Percentiles rank a stretch among this genome's conserved stretches.
These are phyloP conservation scores for Cupressus sempervirens DNA, from an alignment of 75 land plant species.

Conservation along the genomic window DNA sequence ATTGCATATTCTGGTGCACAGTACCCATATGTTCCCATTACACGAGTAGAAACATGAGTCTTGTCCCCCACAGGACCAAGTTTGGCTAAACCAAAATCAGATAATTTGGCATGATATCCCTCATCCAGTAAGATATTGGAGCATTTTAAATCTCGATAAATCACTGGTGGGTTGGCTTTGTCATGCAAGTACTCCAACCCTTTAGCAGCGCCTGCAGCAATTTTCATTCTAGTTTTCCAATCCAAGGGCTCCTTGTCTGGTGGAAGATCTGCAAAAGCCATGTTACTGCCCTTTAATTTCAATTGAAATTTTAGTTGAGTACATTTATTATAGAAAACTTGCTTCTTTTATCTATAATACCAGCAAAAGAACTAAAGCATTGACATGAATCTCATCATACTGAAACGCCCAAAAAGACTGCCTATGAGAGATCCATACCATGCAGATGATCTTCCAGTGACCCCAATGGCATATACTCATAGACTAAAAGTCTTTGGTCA, in stretches of 20 bases:
- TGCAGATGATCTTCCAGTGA: conserved; percentile 50
- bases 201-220: conserved; percentile 40
- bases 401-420: neutral
- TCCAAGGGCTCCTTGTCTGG: conserved; percentile 35
- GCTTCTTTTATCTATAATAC: neutral
- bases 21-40: conserved; percentile 52
- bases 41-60: conserved; percentile 48
- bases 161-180: conserved; percentile 49
- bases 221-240: conserved; percentile 48
- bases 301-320: neutral
- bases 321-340: neutral
- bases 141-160: conserved; percentile 39
- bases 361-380: neutral
- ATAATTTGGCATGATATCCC: conserved; percentile 40
- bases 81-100: conserved; percentile 46
- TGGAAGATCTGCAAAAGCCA: conserved; percentile 30
- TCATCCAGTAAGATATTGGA: conserved; percentile 38
- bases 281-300: neutral
- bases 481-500: conserved; percentile 41
- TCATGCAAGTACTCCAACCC: conserved; percentile 48
- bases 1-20: conserved; percentile 53
- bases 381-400: neutral
- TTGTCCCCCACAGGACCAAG: conserved; percentile 49
- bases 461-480: conserved; percentile 48
- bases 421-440: conserved; percentile 20